Evolutionary conservation across 352 stramenopile genomes (phyloP).

Genomic region (Peronosclerospora sorghi): DNA sequence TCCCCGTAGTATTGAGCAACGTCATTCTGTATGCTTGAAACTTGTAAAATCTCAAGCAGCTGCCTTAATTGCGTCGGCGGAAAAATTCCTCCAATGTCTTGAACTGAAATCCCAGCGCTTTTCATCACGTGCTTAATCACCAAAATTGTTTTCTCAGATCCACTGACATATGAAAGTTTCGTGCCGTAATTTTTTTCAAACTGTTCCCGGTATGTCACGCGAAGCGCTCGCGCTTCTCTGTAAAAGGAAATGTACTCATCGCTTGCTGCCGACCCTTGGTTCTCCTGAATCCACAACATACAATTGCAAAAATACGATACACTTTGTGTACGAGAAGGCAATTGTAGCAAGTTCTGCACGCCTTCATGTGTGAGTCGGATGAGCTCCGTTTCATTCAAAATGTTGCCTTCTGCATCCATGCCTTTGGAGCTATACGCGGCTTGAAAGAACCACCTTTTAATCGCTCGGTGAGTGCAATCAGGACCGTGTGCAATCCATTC

Average conservation of each 20-base stretch:
- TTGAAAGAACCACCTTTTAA: constrained; percentile 51
- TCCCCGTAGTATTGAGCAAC: constrained; percentile 49
- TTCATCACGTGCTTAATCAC: constrained; percentile 74
- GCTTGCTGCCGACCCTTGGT: constrained; percentile 31
- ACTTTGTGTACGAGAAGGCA: constrained; percentile 54
- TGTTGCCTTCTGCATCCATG: constrained; percentile 23
- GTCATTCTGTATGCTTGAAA: no score
- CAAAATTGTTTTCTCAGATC: constrained; percentile 34
- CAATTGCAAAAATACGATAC: constrained; percentile 44
- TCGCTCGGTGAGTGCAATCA: constrained; percentile 56
- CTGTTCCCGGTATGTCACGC: constrained; percentile 47
- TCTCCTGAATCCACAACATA: constrained; percentile 55
- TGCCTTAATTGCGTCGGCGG: constrained; percentile 40
- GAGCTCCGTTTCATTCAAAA: no score
- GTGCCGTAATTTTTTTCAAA: constrained; percentile 61
- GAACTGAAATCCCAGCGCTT: constrained; percentile 32
- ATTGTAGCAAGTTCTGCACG: constrained; percentile 55
- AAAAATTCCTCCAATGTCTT: constrained; percentile 30
- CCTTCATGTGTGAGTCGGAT: constrained; percentile 45
- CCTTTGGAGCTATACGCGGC: constrained; percentile 21
- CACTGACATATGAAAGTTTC: constrained; percentile 9
- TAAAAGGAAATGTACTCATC: constrained; percentile 37
- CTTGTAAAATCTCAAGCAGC: constrained; percentile 40
- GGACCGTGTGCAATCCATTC: no score
- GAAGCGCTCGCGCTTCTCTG: no score